A percentile compares a stretch with the other conserved stretches of the same genome.
These are phyloP conservation scores for Phanerodontia chrysosporium DNA, from an alignment of 768 basidiomycete genomes.

Conservation along the genomic window DNA sequence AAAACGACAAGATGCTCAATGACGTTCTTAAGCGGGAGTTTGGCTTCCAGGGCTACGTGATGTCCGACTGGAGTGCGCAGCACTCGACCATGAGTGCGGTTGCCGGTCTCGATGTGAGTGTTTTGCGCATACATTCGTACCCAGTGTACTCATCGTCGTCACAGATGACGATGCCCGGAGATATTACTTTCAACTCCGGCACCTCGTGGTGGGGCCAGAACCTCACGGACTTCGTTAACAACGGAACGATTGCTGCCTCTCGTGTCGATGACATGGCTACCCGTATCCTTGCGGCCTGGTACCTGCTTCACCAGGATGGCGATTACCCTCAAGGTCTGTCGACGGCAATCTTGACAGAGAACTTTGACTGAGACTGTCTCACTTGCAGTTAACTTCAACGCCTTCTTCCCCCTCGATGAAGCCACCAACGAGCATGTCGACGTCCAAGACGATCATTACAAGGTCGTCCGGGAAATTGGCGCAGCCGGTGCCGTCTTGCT, in stretches of 20 bases:
- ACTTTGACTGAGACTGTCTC: too few species aligned
- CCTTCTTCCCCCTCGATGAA: conserved; percentile 48
- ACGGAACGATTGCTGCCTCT: conserved; percentile 62
- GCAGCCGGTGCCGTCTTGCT: conserved; percentile 70
- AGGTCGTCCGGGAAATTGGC: conserved; percentile 68
- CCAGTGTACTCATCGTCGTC: neutral
- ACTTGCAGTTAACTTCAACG: conserved; percentile 59
- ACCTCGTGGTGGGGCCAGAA: conserved; percentile 64
- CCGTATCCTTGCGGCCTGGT: conserved; percentile 73
- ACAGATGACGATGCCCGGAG: conserved; percentile 73
- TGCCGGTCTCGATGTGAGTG: conserved; percentile 59
- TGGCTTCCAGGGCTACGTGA: conserved; percentile 74
- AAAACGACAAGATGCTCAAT: conserved; percentile 68
- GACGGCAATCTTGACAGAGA: too few species aligned
- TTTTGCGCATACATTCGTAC: neutral
- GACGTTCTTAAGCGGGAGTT: conserved; percentile 71
- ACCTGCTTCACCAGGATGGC: conserved; percentile 60
- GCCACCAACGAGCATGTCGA: conserved; percentile 57
- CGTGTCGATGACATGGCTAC: conserved; percentile 81
- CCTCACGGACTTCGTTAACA: conserved; percentile 62
- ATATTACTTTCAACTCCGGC: conserved; percentile 45
- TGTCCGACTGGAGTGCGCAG: conserved; percentile 73
- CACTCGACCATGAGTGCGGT: conserved; percentile 57
- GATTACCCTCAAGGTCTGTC: conserved; percentile 49
- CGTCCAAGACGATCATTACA: conserved; percentile 66